phyloP scores from a whole-genome alignment of 768 basidiomycete species.

The Naematelia aurantialba region DNA sequence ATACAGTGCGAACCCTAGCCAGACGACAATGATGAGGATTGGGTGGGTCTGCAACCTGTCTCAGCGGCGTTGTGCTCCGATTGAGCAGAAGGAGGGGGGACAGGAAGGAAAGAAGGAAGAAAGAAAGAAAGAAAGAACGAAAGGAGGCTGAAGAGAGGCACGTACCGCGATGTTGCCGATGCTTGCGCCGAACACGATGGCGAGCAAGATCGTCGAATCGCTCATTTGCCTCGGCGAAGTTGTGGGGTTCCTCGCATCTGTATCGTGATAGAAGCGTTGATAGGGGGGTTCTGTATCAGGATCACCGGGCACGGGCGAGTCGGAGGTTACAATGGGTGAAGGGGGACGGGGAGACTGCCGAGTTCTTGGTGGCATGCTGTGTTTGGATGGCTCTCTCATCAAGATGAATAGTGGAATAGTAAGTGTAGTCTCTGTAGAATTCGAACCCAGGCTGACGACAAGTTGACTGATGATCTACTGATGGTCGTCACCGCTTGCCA shows the following conservation, averaged over 20 bases:
- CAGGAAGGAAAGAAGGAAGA: too few species aligned
- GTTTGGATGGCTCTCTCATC: slow-evolving; percentile 7
- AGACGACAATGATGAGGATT: slow-evolving; percentile 1
- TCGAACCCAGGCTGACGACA: too few species aligned
- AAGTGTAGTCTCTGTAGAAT: too few species aligned
- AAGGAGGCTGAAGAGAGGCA: background rate
- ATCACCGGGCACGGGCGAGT: background rate
- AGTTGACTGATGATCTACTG: background rate
- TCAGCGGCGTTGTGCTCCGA: background rate
- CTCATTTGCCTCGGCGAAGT: background rate
- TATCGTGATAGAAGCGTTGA: too few species aligned
- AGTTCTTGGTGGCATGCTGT: background rate
- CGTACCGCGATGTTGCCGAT: slow-evolving; percentile 7
- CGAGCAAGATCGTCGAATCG: slow-evolving; percentile 6
- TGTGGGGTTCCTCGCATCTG: too few species aligned
- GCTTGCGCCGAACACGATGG: slow-evolving; percentile 2
- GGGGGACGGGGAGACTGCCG: background rate
- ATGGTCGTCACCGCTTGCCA: background rate
- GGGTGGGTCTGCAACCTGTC: background rate
- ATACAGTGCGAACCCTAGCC: slow-evolving; percentile 6
- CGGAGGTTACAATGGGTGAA: background rate
- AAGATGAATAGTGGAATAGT: slow-evolving; percentile 11
- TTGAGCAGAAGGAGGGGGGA: background rate
- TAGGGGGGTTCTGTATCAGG: background rate
- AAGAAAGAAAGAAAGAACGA: too few species aligned